Evolutionary conservation across 768 basidiomycete genomes (phyloP).

Genomic region (Pulveroboletus sp.): DNA sequence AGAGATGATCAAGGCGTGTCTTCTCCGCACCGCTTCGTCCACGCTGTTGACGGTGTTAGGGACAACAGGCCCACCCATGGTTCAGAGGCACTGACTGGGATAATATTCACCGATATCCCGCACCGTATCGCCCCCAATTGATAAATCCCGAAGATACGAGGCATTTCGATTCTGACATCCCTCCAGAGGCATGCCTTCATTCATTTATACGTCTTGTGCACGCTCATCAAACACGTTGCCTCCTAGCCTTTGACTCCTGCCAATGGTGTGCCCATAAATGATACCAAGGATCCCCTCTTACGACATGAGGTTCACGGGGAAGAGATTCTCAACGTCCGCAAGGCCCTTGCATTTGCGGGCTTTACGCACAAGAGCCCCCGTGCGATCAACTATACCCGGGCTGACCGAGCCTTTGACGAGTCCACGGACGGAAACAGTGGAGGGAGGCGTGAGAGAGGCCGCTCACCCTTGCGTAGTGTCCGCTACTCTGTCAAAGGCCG

Average conservation of each 20-base stretch:
- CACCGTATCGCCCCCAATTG: conserved; percentile 89
- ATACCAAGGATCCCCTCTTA: conserved; percentile 85
- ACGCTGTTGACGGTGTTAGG: conserved; percentile 14
- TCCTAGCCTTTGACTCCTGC: conserved; percentile 82
- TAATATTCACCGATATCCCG: conserved; percentile 75
- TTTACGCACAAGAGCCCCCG: conserved; percentile 90
- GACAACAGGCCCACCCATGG: conserved; percentile 73
- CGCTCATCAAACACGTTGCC: conserved; percentile 28
- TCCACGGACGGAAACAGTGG: conserved; percentile 48
- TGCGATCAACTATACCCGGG: conserved; percentile 68
- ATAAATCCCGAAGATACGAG: conserved; percentile 78
- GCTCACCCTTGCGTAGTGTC: conserved; percentile 56
- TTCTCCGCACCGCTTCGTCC: conserved; percentile 15
- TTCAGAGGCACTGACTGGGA: conserved; percentile 89
- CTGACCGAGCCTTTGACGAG: conserved; percentile 66
- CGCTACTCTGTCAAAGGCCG: conserved; percentile 66
- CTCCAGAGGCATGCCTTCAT: conserved; percentile 64
- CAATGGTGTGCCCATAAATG: conserved; percentile 77
- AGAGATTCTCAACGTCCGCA: conserved; percentile 84
- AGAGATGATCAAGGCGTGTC: conserved; percentile 75
- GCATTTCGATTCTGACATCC: conserved; percentile 95
- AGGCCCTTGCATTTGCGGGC: conserved; percentile 85
- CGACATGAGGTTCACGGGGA: conserved; percentile 81
- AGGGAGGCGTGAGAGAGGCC: conserved; percentile 54
- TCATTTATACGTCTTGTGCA: conserved; percentile 22